Evolutionary conservation across 106 monocot species (phyloP).

Genomic region (Posidonia australis): DNA sequence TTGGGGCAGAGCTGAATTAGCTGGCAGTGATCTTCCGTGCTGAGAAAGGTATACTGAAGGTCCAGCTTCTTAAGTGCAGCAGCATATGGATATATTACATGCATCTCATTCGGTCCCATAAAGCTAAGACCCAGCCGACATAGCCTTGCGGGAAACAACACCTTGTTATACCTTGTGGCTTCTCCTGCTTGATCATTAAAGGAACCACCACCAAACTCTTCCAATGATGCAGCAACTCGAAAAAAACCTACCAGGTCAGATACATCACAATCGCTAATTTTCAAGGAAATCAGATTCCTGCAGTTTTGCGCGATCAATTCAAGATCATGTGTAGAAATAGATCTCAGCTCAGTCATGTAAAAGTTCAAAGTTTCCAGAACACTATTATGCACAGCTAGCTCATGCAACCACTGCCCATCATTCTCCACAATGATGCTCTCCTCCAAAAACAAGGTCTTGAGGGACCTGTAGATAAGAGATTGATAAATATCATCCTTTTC

Average conservation of each 20-base stretch:
- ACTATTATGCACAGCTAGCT: conserved; percentile 54
- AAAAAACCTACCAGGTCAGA: conserved; percentile 53
- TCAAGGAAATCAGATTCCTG: conserved; percentile 45
- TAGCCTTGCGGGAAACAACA: conserved; percentile 55
- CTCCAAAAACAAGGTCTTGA: conserved; percentile 74
- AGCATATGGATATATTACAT: conserved; percentile 57
- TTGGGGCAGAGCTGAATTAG: conserved; percentile 75
- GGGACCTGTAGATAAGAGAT: conserved; percentile 26
- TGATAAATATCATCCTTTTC: not conserved
- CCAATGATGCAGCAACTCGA: conserved; percentile 34
- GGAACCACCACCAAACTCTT: conserved; percentile 84
- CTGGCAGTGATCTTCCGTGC: conserved; percentile 84
- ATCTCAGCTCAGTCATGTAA: conserved; percentile 57
- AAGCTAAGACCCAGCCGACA: conserved; percentile 46
- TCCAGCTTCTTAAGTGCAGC: conserved; percentile 72
- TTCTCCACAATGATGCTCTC: conserved; percentile 49
- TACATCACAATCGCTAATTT: conserved; percentile 67
- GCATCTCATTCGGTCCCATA: conserved; percentile 81
- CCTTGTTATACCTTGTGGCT: conserved; percentile 27
- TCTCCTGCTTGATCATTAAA: conserved; percentile 50
- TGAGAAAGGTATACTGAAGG: conserved; percentile 73
- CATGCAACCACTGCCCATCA: conserved; percentile 55
- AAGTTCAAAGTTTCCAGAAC: conserved; percentile 73
- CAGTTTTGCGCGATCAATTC: conserved; percentile 66
- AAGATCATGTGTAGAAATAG: conserved; percentile 32